Evolutionary conservation across 768 basidiomycete genomes (phyloP), one percentile per base, ranked within the genome.

Genomic region (Phylloporus sp.): DNA sequence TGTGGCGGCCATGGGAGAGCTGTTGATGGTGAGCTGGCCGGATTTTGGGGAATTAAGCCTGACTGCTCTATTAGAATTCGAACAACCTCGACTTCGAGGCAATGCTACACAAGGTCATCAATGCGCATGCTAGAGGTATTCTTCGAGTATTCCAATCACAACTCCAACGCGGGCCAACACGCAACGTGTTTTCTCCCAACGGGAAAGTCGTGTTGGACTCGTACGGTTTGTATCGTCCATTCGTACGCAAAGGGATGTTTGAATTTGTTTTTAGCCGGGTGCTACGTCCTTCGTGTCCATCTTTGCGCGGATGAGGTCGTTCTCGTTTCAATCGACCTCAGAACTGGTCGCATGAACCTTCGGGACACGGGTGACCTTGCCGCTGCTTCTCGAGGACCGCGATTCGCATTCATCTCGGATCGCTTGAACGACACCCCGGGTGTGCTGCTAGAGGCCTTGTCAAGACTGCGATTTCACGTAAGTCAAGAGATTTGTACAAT

Each of bases 301-400:
- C 68, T 92, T 15, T 90, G 86, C 55, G 82, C 82, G 2, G 84
- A 87, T 49, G 86, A 91, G 57, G 68, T 83, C 14, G 82, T 90
- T 17, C 71, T 84, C 20, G 76, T 94, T 38, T 82, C 82, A 4
- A 79, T 95, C 32, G 91, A 94, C 54, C 68, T 82, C 5, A 74
- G 90, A 53, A 91, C 86, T 0, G 92, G 92, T 6, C 78, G 81
- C 27, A 67, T 94, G 52, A 84, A 78, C 50, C 71, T 94, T 38
- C 76, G 82, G 20, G 91, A 94, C 63, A 85, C 82, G 3, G 90
- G 90, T 7, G 86, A 87, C 58, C 77, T 90, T 18, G 82, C 84
- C 3, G 81, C 85, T 9, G 81, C 84, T 23, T 81, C 83, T 20
- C 75, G 86, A 27, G 85, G 79, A 1, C 79, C 78, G n/a, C 75